phyloP scores from a whole-genome alignment of 306 rosid genomes.

The Acacia crassicarpa region DNA sequence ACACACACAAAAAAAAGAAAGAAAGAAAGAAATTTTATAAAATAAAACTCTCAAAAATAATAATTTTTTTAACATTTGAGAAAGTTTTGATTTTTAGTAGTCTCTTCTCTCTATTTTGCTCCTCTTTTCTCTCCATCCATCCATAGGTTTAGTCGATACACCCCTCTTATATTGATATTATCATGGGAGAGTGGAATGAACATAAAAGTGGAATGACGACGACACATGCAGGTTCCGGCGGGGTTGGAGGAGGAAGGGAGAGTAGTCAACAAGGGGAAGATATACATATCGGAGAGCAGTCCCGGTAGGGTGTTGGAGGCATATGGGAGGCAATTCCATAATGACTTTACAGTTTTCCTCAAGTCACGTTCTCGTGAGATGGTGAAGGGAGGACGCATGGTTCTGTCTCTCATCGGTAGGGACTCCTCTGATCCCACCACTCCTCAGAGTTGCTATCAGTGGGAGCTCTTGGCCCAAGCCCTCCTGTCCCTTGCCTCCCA shows the following conservation, averaged over 20 bases:
- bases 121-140: no score
- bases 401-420: conserved; percentile 65
- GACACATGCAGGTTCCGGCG: conserved; percentile 40
- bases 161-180: no score
- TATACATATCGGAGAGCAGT: conserved; percentile 69
- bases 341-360: conserved; percentile 54
- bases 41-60: no score
- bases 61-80: no score
- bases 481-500: conserved; percentile 57
- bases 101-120: no score
- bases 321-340: conserved; percentile 52
- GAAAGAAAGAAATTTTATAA: no score
- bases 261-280: conserved; percentile 57
- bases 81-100: no score
- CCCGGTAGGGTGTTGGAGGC: conserved; percentile 58
- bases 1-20: no score
- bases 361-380: conserved; percentile 57
- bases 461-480: conserved; percentile 70
- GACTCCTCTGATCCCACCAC: conserved; percentile 53
- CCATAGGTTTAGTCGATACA: no score
- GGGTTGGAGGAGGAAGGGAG: conserved; percentile 30
- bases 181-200: not conserved
- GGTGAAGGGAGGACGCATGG: conserved; percentile 58
- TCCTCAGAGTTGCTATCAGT: conserved; percentile 47
- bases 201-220: not conserved